These are phyloP conservation scores for Hypoxylon sp. DNA, from an alignment of 2,329 filamentous ascomycete genomes.

Conservation along the genomic window DNA sequence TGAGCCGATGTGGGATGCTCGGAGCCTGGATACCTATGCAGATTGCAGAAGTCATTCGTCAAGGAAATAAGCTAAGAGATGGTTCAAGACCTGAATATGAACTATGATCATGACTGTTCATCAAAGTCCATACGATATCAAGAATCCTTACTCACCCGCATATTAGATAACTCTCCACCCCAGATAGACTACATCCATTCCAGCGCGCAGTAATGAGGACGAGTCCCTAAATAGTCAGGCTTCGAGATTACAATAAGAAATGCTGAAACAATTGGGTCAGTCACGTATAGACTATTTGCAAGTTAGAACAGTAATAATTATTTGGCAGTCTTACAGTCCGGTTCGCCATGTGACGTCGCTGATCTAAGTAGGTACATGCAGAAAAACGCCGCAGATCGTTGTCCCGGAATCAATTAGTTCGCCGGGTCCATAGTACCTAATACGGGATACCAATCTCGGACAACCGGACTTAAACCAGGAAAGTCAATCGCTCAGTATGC, in stretches of 20 bases:
- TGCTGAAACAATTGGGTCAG: neutral
- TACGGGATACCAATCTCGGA: constrained; percentile 22
- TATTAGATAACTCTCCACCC: neutral
- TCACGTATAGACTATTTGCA: constrained; percentile 7
- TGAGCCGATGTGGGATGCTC: too few relatives aligned
- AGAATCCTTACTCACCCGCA: constrained; percentile 1
- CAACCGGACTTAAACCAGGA: constrained; percentile 12
- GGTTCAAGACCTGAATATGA: too few relatives aligned
- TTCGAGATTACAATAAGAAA: neutral
- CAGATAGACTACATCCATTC: neutral
- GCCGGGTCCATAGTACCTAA: neutral
- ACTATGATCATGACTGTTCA: constrained; percentile 6
- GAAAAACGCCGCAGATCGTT: constrained; percentile 27
- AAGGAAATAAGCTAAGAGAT: too few relatives aligned
- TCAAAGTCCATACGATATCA: neutral
- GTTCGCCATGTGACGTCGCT: constrained; percentile 9
- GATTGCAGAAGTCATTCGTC: too few relatives aligned
- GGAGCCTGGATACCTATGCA: too few relatives aligned
- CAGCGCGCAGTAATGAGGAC: too few relatives aligned
- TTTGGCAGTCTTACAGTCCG: constrained; percentile 17
- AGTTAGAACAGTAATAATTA: constrained; percentile 13
- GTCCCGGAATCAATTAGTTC: constrained; percentile 19
- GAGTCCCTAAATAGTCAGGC: neutral
- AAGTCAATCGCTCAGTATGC: neutral
- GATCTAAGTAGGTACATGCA: constrained; percentile 28